Percentiles rank a stretch among this genome's conserved stretches.
Evolutionary conservation across 139 green algal species (phyloP).

Genomic region (Astrephomene gubernaculifera): DNA sequence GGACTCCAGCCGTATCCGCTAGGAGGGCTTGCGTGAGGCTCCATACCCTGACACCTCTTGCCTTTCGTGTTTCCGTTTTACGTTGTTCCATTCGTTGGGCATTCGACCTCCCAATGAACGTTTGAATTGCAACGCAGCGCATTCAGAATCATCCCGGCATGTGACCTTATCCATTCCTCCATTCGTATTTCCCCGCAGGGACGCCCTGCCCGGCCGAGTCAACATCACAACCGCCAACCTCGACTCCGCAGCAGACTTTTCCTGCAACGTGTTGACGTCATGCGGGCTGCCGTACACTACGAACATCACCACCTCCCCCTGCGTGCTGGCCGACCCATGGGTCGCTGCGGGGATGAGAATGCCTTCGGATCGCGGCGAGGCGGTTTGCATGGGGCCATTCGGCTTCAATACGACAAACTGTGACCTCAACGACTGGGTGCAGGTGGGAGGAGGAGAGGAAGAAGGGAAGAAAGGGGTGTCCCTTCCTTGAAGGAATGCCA

Average conservation of each 20-base stretch:
- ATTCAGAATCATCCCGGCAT: no score
- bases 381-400: constrained; percentile 16
- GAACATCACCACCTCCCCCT: not conserved
- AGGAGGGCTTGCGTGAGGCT: no score
- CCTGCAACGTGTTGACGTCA: constrained; percentile 37
- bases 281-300: constrained; percentile 41
- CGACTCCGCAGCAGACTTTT: not conserved
- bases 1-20: no score
- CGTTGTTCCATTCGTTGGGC: no score
- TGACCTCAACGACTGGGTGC: constrained; percentile 7
- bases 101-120: no score
- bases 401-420: not conserved
- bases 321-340: not conserved
- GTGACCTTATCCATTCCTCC: no score
- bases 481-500: no score
- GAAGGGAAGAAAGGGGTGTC: not conserved
- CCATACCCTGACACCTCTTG: no score
- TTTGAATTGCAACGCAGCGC: no score
- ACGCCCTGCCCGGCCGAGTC: not conserved
- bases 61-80: no score
- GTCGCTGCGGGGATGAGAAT: not conserved
- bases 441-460: not conserved
- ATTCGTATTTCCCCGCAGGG: no score
- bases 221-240: constrained; percentile 11
- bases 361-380: not conserved